Conservation (phyloP, 306 rosid species). For the Prunus davidiana region DNA sequence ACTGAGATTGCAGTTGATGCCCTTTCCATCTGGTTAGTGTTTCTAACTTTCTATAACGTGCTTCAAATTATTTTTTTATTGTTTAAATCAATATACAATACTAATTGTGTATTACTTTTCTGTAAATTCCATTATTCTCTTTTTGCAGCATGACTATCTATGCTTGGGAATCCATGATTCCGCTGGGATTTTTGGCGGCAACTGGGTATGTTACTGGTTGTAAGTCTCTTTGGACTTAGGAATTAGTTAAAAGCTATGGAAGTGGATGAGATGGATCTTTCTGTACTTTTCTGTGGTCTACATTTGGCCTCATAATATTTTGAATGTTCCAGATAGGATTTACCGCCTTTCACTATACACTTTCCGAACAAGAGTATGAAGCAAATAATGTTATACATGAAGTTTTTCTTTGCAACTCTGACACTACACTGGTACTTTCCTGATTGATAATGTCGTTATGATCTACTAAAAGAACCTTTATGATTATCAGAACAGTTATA, state of each 20-base stretch:
- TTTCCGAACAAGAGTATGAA: no score
- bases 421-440: neutral
- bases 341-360: no score
- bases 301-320: neutral
- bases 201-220: slow-evolving; percentile 53
- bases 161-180: slow-evolving; percentile 81
- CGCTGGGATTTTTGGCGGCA: slow-evolving; percentile 72
- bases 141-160: slow-evolving; percentile 53
- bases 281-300: neutral
- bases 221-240: neutral
- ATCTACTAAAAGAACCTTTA: neutral
- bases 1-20: slow-evolving; percentile 57
- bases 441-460: neutral
- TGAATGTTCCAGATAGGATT: no score
- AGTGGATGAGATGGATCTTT: neutral
- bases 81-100: no score
- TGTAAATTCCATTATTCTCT: neutral
- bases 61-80: neutral
- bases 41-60: neutral
- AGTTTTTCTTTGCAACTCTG: neutral
- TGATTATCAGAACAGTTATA: neutral
- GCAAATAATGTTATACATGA: neutral
- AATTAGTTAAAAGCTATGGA: neutral
- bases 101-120: neutral
- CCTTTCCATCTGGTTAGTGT: slow-evolving; percentile 58